Conservation (phyloP, 306 rosid species). For the Corylus avellana region DNA sequence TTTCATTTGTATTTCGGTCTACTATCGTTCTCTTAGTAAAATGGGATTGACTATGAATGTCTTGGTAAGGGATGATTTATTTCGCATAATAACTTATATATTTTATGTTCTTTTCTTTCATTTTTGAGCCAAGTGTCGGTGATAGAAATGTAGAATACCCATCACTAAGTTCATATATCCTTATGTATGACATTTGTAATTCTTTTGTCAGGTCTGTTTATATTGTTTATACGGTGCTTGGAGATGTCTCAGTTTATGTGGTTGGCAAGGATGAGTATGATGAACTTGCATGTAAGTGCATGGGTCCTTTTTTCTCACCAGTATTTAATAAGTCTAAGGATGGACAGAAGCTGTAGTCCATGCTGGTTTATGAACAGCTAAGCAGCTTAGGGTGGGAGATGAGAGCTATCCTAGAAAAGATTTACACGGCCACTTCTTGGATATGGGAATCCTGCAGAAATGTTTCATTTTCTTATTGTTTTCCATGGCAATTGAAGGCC, state of each 20-base stretch:
- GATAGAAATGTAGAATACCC: not conserved
- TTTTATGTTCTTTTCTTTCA: not conserved
- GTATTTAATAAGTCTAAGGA: not conserved
- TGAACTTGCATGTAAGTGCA: slow-evolving; percentile 83
- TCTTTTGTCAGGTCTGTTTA: slow-evolving; percentile 77
- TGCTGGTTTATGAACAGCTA: not conserved
- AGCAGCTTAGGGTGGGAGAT: not conserved
- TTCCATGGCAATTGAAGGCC: not conserved
- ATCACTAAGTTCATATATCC: not conserved
- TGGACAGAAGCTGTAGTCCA: not conserved
- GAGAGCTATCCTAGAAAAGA: not conserved
- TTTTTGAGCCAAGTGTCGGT: not conserved
- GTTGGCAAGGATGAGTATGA: slow-evolving; percentile 93
- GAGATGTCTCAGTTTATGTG: slow-evolving; percentile 84
- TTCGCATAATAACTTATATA: not conserved
- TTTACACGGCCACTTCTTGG: not conserved
- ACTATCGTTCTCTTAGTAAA: not conserved
- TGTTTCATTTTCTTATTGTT: not conserved
- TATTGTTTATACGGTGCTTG: slow-evolving; percentile 88
- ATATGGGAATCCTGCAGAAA: not conserved
- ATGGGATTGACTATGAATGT: not conserved
- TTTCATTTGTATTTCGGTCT: not conserved
- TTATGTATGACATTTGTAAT: not conserved
- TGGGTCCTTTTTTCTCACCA: slow-evolving; percentile 4
- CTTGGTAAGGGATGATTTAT: not conserved